A percentile compares a stretch with the other conserved stretches of the same genome.
Evolutionary conservation across 2,329 filamentous ascomycete genomes (phyloP).

Genomic region (Didymellaceae sp.): DNA sequence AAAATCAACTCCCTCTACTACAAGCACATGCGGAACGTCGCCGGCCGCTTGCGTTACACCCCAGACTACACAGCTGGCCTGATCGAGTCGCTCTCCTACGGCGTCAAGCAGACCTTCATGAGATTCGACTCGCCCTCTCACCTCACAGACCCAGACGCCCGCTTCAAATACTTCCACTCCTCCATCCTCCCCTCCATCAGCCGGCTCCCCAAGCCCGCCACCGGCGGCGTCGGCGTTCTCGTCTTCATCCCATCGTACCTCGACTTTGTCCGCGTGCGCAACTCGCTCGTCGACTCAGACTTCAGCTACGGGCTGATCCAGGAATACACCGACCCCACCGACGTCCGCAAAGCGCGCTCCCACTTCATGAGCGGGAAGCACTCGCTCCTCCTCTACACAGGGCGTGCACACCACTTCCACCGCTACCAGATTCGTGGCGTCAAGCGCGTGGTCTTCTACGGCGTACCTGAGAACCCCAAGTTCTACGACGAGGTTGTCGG

Average conservation of each 20-base stretch:
- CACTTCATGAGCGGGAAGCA: slow-evolving; percentile 87
- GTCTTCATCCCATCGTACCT: slow-evolving; percentile 93
- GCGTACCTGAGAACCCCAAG: slow-evolving; percentile 82
- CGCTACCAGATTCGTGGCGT: slow-evolving; percentile 85
- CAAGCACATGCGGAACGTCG: slow-evolving; percentile 77
- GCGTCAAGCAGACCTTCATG: slow-evolving; percentile 85
- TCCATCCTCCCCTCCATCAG: slow-evolving; percentile 78
- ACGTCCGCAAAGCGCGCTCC: slow-evolving; percentile 82
- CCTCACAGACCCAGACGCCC: slow-evolving; percentile 78
- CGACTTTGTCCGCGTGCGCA: slow-evolving; percentile 91
- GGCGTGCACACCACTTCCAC: slow-evolving; percentile 95
- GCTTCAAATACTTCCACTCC: slow-evolving; percentile 90
- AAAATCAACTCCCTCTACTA: slow-evolving; percentile 84
- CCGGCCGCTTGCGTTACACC: slow-evolving; percentile 77
- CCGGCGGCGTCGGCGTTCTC: slow-evolving; percentile 68
- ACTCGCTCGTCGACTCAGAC: slow-evolving; percentile 81
- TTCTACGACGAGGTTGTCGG: slow-evolving; percentile 81
- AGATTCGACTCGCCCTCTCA: slow-evolving; percentile 78
- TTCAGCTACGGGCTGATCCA: slow-evolving; percentile 81
- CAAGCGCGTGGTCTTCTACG: slow-evolving; percentile 85
- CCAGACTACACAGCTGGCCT: slow-evolving; percentile 72
- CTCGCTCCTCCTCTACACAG: slow-evolving; percentile 85
- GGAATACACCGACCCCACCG: slow-evolving; percentile 81
- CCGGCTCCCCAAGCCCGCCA: slow-evolving; percentile 68
- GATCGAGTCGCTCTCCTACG: slow-evolving; percentile 69